Evolutionary conservation across 2,329 filamentous ascomycete species (phyloP), one percentile per base, ranked within the genome.

Genomic region (Thermoascus crustaceus): DNA sequence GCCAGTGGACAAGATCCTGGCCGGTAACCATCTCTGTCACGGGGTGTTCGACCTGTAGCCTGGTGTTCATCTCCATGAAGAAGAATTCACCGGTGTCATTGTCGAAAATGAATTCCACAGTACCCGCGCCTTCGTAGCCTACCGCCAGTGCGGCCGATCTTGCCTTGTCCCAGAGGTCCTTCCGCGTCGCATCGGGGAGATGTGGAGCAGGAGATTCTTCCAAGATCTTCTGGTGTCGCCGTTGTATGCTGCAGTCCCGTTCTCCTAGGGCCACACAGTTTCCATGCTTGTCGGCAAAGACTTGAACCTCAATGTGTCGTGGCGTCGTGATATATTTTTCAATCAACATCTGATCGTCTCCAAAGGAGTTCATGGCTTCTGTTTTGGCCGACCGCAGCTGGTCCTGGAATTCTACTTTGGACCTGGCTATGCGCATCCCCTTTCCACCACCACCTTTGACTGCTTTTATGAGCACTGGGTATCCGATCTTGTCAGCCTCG

Each of bases 11-110:
- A 22, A 98, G 66, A 52, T 88, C 83, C 32, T 85, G 72, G 0
- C 75, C 79, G 7, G 80, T 85, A 2, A 84, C 78, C 70, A 82
- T 79, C 55, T 88, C 83, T 0, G 80, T 96, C 13, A 96, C 91
- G 0, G 91, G 91, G 53, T 98, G 91, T 64, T 98, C 91, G 32
- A 98, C 91, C 61, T 98, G 91, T 13, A 98, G 68, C 34, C 91
- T 75, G 0, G 91, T 80, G 54, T 80, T 80, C 76, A 80, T 81
- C 49, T 81, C 77, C 77, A 80, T 80, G 61, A 81, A 80, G 59
- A 77, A 81, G 60, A 80, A 80, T 27, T 78, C 66, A 23, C 74
- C 75, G 3, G 68, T 71, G 36, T 80, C 77, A 43, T 80, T 80
- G 56, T 81, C 77, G 48, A 81, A 80, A 45, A 81, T 80, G 54